Evolutionary conservation across 331 rosid genomes (phyloP), one percentile per base, ranked within the genome.

Genomic region (Quercus lobata): DNA sequence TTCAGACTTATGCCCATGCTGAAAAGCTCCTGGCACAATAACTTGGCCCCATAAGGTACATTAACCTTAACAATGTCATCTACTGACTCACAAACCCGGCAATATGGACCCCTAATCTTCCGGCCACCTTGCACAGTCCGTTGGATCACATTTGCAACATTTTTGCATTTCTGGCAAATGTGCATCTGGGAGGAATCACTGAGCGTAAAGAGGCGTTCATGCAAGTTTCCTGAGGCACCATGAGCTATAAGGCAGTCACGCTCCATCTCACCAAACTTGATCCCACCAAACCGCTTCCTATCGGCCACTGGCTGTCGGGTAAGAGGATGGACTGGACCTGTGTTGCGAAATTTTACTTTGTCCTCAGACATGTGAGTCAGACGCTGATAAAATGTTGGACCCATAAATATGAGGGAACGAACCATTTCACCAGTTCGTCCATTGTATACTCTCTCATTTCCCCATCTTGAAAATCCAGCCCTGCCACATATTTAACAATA

Each of bases 251-350:
- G 89, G 82, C 99, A 96, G 83, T 96, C 99, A 4, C 99, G 93
- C 86, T 96, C 99, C 99, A 96, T 96, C 80, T 96, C 99, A 32
- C 99, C 99, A 17, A 96, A 96, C 80, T 96, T 96, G 77, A 96
- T 87, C 29, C 99, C 99, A 61, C 99, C 99, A 71, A 93, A 96
- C n/a, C 99, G 91, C 81, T 96, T 96, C 73, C 99, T 76, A 75
- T 96, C 99, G 1, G 98, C 98, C 53, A 96, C 99, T 0, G 99
- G 99, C 74, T 96, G 99, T 37, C 99, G 88, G 55, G 99, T 96
- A 55, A 93, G 84, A 18, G 99, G 99, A 77, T 96, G 99, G 71
- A 96, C 98, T 0, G 99, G 99, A 24, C 98, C 98, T 0, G 99
- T 96, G 91, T 96, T 96, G 58, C 99, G 86, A 76, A 96, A 96